These are phyloP conservation scores for Scolecobasidium constrictum DNA, from an alignment of 2,329 filamentous ascomycete genomes.

Conservation along the genomic window DNA sequence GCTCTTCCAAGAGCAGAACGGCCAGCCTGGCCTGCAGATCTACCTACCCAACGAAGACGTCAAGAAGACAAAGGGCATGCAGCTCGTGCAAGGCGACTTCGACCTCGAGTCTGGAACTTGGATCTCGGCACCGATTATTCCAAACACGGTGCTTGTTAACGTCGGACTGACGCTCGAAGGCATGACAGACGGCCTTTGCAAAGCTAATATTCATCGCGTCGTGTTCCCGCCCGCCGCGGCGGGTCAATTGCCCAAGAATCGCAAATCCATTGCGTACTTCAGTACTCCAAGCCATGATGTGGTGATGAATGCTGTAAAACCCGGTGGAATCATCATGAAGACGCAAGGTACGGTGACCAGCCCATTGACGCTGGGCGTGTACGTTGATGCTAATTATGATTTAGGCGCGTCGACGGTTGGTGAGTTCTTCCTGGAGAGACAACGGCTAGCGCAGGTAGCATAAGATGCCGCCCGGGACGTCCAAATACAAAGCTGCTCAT, in stretches of 20 bases:
- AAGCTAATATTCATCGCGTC: neutral
- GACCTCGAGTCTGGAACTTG: neutral
- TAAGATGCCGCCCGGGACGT: neutral
- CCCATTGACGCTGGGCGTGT: neutral
- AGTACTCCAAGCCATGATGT: constrained; percentile 3
- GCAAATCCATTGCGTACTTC: constrained; percentile 7
- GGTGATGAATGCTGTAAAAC: neutral
- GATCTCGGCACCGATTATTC: neutral
- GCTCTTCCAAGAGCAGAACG: neutral
- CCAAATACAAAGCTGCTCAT: too few relatives aligned
- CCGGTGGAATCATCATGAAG: neutral
- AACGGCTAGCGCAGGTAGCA: neutral
- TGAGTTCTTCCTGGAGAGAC: neutral
- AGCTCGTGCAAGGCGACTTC: neutral
- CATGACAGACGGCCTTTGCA: neutral
- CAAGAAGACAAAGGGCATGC: neutral
- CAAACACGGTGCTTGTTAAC: neutral
- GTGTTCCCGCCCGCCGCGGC: neutral
- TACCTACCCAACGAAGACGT: neutral
- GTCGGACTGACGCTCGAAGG: neutral
- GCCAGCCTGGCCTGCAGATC: neutral
- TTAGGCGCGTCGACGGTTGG: neutral
- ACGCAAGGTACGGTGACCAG: neutral
- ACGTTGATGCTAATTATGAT: neutral
- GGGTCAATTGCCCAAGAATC: neutral